phyloP scores from a whole-genome alignment of 2,329 filamentous ascomycete species.

The Biscogniauxia sp. region DNA sequence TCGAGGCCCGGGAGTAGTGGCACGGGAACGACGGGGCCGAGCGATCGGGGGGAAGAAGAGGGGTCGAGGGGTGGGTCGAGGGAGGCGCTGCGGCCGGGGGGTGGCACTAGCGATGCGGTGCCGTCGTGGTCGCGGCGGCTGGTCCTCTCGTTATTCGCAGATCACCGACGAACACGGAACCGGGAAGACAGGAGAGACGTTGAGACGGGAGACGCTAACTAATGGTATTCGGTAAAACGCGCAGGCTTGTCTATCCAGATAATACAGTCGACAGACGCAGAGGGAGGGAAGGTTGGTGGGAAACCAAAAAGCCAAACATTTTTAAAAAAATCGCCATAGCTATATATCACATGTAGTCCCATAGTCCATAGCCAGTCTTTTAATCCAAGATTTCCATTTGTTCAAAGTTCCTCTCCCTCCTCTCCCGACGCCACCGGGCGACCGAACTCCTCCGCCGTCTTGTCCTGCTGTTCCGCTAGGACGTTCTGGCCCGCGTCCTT shows the following conservation, averaged over 20 bases:
- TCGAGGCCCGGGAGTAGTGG: too few relatives aligned
- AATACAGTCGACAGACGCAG: too few relatives aligned
- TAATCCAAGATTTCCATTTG: background rate
- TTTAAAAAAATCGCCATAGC: background rate
- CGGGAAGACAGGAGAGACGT: background rate
- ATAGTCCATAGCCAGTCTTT: background rate
- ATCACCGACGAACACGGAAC: background rate
- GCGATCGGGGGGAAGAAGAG: background rate
- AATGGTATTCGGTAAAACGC: background rate
- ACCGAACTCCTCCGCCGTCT: slow-evolving; percentile 2
- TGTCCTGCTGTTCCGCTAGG: slow-evolving; percentile 5
- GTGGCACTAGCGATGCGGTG: too few relatives aligned
- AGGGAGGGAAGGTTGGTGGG: too few relatives aligned
- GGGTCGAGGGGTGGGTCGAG: too few relatives aligned
- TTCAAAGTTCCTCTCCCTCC: slow-evolving; percentile 9
- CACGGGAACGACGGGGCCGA: background rate
- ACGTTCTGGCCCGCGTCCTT: slow-evolving; percentile 5
- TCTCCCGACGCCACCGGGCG: background rate
- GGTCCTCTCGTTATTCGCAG: background rate
- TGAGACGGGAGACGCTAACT: background rate
- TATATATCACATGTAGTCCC: background rate
- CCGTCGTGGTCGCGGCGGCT: background rate
- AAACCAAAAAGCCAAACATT: too few relatives aligned
- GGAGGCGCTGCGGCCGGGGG: too few relatives aligned
- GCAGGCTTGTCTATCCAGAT: too few relatives aligned